Evolutionary conservation across 805 yeast genomes (phyloP), one percentile per base, ranked within the genome.

Genomic region (Starmerella lactis-condensi): DNA sequence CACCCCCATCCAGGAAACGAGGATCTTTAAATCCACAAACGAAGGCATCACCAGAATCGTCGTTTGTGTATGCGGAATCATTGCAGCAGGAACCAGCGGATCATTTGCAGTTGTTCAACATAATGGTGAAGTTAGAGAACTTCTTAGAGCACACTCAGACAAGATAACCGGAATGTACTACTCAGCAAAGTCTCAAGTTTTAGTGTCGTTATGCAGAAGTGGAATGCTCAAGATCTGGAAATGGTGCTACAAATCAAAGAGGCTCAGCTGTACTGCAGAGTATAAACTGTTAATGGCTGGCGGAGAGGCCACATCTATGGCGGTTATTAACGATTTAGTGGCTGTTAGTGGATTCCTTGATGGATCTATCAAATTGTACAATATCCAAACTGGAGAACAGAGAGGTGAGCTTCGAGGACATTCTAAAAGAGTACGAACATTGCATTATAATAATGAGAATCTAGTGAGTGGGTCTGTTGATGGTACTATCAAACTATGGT

Each of bases 381-480:
- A 16, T 17, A 5, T 30, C 14, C 6, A 19, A 9, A 18, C 18
- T 6, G 32, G 32, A 4, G 8, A 17, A 4, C 11, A 6, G 2
- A 10, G 13, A 2, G 28, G 28, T 5, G 14, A 14, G 7, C n/a
- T 23, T 10, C 33, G 30, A 4, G 94, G 93, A 4, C 96, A 83
- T 48, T 59, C 67, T 24, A 93, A 78, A 49, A 85, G 92, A 14
- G 75, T 83, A 10, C 64, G 85, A 22, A 71, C 93, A 40, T 62
- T 82, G 28, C 81, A 77, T 48, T 76, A 74, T 53, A 72, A 72
- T 39, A 69, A 74, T 50, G 60, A 70, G 41, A 57, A 66, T 37
- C 55, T 83, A 24, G 70, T 83, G 56, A 78, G 93, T 2, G 95
- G 93, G 0, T 79, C 93, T 0, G 28, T 56, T 5, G 61, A 56